Conservation (phyloP, 257 asterid species). For the Osmanthus fragrans region DNA sequence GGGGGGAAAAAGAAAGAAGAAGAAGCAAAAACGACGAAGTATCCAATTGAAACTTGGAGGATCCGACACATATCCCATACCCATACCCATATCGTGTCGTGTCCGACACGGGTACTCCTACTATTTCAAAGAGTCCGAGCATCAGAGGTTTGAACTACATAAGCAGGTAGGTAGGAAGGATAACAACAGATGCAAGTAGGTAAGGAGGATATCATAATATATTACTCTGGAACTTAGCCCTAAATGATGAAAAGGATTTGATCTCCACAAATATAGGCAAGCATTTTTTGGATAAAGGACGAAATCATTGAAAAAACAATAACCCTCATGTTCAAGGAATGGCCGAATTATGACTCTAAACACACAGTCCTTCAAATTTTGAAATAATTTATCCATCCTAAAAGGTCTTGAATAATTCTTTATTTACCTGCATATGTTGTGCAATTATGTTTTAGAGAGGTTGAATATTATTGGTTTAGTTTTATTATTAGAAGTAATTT, state of each 20-base stretch:
- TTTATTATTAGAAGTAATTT: neutral
- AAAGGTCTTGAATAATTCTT: neutral
- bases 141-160: too few relatives aligned
- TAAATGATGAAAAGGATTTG: neutral
- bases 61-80: too few relatives aligned
- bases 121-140: too few relatives aligned
- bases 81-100: too few relatives aligned
- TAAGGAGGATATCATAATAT: neutral
- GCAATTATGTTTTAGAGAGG: conserved; percentile 6
- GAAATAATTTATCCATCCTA: neutral
- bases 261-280: neutral
- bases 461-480: neutral
- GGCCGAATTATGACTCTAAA: neutral
- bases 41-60: too few relatives aligned
- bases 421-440: neutral
- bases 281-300: too few relatives aligned
- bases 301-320: neutral
- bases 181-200: neutral
- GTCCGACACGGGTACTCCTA: too few relatives aligned
- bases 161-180: neutral
- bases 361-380: neutral
- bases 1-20: too few relatives aligned
- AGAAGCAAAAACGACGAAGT: too few relatives aligned
- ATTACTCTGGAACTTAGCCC: neutral
- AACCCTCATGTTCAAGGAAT: neutral